Base-by-base conservation (phyloP, 1,139 yeast species). In the Debaryomyces robertsiae region DNA sequence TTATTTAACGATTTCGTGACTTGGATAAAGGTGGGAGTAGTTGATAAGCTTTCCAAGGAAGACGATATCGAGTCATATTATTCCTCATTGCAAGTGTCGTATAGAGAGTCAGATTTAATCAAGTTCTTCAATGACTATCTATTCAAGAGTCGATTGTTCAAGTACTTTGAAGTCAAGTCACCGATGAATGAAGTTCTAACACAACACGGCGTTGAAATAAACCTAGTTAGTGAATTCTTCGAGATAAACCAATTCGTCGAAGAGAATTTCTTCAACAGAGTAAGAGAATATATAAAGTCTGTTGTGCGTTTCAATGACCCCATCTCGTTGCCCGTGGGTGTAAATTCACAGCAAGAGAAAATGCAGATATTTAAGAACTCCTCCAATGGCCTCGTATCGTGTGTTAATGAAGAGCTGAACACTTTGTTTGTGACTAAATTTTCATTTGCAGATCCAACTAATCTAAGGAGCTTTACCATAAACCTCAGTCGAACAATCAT, bases 1-100 rank as follows among this genome's bases (percentile, higher is more conserved):
- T 55, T 69, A 27, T 82, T 80, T 58, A 71, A 69, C 36, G 65
- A 75, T 28, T 81, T 78, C 46, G 57, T 79, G 13, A 59, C 65
- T 3, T 82, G 84, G 84, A 44, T 73, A 10, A 67, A 67, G 45
- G 52, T 50, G 10, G 65, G 62, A 36, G 52, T 70, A 6, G 55
- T 72, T 14, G 75, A 69, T 38, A 61, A 62, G 31, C 51, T 72
- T n/a, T 42, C 61, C 2, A 65, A 62, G 38, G 70, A 66, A 39
- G 71, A 67, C 34, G 71, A 67, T 38, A 58, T 62, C 25, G 62
- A 57, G 15, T 47, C 64, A 1, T 59, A 57, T 36, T 53, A 57
- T 38, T 50, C 52, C 19, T 47, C 54, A 15, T 43, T 44, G 25
- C 43, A 41, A 13, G 52, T 50, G 3, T 40, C 44, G 13, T 55